A percentile compares a stretch with the other conserved stretches of the same genome.
Evolutionary conservation across 1,284 basidiomycete species (phyloP).

Genomic region (Leccinum pseudoinsigne): DNA sequence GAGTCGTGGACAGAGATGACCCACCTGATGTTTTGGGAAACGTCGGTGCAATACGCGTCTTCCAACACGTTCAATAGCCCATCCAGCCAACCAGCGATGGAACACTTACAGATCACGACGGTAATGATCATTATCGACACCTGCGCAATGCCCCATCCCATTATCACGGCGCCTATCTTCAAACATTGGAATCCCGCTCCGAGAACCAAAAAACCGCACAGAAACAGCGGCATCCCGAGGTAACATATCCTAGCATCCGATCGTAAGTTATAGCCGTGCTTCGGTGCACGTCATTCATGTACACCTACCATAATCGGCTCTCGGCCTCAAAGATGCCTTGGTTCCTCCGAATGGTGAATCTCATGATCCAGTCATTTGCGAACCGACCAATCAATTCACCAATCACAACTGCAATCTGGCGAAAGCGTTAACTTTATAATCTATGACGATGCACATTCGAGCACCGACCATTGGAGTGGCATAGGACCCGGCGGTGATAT

Average conservation of each 20-base stretch:
- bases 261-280: neutral
- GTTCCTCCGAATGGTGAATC: too few relatives aligned
- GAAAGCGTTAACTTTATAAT: too few relatives aligned
- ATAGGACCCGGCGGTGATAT: too few relatives aligned
- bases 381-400: too few relatives aligned
- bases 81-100: neutral
- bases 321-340: too few relatives aligned
- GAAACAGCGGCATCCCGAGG: conserved; percentile 58
- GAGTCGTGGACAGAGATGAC: conserved; percentile 1
- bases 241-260: conserved; percentile 57
- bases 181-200: conserved; percentile 60
- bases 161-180: conserved; percentile 52
- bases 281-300: too few relatives aligned
- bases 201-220: conserved; percentile 63
- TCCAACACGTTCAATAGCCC: neutral
- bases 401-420: too few relatives aligned
- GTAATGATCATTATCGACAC: conserved; percentile 65
- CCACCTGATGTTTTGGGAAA: conserved; percentile 37
- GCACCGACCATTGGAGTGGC: too few relatives aligned
- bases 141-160: conserved; percentile 70
- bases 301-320: too few relatives aligned
- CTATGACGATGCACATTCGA: too few relatives aligned
- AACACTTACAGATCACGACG: conserved; percentile 54
- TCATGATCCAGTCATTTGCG: too few relatives aligned
- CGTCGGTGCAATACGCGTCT: conserved; percentile 55